A percentile compares a stretch with the other conserved stretches of the same genome.
Conservation (phyloP, 1,284 basidiomycete genomes). For the Boletellus deceptivus region DNA sequence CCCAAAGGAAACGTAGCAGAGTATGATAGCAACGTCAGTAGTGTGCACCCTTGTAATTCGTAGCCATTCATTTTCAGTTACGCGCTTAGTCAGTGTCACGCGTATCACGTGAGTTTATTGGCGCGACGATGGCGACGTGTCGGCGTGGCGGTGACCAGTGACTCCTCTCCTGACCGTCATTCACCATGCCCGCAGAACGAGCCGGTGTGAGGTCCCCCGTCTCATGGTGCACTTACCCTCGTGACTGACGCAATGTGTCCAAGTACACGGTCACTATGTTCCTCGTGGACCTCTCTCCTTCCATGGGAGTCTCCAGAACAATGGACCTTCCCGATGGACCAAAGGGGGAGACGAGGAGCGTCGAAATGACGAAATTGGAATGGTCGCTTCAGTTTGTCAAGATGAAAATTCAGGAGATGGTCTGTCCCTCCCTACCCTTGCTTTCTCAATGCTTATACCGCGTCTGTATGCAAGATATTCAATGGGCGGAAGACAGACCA, state of each 20-base stretch:
- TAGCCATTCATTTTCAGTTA: background rate
- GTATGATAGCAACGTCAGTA: constrained; percentile 22
- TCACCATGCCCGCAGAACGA: constrained; percentile 67
- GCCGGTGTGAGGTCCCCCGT: constrained; percentile 58
- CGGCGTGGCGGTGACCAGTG: constrained; percentile 14
- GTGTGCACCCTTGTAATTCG: background rate
- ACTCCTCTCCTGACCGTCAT: constrained; percentile 9
- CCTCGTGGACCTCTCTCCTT: constrained; percentile 81
- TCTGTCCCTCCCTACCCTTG: constrained; percentile 26
- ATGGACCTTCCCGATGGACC: constrained; percentile 56
- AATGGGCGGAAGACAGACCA: constrained; percentile 89
- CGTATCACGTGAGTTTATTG: constrained; percentile 27
- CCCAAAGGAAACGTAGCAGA: constrained; percentile 45
- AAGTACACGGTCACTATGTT: constrained; percentile 85
- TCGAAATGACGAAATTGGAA: constrained; percentile 73
- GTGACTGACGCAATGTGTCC: background rate
- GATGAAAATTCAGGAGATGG: constrained; percentile 88
- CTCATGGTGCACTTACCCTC: background rate
- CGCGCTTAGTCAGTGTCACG: constrained; percentile 15
- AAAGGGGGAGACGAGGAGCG: constrained; percentile 48
- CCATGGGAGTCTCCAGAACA: constrained; percentile 69
- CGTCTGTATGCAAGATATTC: constrained; percentile 62
- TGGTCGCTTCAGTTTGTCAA: constrained; percentile 85
- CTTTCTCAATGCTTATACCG: background rate
- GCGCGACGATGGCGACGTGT: constrained; percentile 22